These are phyloP conservation scores for Cubamyces sp. DNA, from an alignment of 768 basidiomycete genomes.

Conservation along the genomic window DNA sequence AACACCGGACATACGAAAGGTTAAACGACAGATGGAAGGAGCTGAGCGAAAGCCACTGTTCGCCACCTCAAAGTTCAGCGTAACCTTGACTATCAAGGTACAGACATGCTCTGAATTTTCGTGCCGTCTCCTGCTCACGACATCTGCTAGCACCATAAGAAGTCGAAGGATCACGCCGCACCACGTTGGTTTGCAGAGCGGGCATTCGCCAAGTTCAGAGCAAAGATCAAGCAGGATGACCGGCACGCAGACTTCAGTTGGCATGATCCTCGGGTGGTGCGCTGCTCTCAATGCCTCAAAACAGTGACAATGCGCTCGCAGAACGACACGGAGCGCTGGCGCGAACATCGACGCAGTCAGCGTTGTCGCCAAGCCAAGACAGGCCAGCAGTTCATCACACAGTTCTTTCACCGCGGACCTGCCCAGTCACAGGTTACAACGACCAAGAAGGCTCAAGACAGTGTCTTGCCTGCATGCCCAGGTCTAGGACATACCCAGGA, in stretches of 20 bases:
- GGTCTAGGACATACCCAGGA: neutral
- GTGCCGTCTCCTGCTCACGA: too few species aligned
- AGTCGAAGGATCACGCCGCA: neutral
- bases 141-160: too few species aligned
- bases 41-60: too few species aligned
- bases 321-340: neutral
- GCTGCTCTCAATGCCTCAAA: slow-evolving; percentile 5
- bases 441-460: too few species aligned
- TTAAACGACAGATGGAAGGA: too few species aligned
- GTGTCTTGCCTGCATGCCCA: neutral
- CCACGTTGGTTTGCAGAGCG: neutral
- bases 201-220: neutral
- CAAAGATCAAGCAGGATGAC: neutral
- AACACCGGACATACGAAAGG: too few species aligned
- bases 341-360: neutral
- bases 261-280: neutral
- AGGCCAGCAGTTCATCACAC: neutral
- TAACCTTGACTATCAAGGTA: too few species aligned
- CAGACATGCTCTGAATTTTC: too few species aligned
- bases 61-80: too few species aligned
- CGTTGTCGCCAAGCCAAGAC: neutral
- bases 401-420: neutral
- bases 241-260: neutral
- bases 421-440: too few species aligned
- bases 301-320: neutral